Percentiles rank a stretch among this genome's conserved stretches.
Evolutionary conservation across 176 grass and related monocot genomes (phyloP).

Genomic region (Oryza punctata): DNA sequence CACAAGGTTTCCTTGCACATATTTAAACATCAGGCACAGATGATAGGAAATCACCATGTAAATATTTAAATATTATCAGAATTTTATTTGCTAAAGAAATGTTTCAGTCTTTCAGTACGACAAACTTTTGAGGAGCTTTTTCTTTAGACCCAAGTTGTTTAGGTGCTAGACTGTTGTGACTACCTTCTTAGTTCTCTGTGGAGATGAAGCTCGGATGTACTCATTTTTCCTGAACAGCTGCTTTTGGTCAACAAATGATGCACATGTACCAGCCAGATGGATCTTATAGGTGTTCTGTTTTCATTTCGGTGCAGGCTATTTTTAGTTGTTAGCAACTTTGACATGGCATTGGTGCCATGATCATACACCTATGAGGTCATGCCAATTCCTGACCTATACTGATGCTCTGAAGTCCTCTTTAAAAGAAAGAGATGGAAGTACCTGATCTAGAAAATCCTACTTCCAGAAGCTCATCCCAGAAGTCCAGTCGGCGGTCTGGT

Average conservation of each 20-base stretch:
- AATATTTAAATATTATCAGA: neutral
- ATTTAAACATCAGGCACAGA: neutral
- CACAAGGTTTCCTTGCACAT: neutral
- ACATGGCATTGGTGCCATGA: conserved; percentile 42
- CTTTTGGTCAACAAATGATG: neutral
- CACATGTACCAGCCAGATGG: neutral
- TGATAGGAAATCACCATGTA: neutral
- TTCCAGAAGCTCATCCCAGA: conserved; percentile 62
- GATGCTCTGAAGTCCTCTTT: conserved; percentile 37
- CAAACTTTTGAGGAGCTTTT: neutral
- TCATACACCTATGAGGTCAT: conserved; percentile 20
- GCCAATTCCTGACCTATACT: neutral
- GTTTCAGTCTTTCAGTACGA: neutral
- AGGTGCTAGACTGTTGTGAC: neutral
- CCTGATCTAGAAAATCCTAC: conserved; percentile 58
- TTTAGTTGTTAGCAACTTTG: conserved; percentile 12
- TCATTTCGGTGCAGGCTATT: conserved; percentile 37
- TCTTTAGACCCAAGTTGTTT: neutral
- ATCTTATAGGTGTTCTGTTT: neutral
- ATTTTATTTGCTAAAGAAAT: neutral
- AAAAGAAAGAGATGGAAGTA: conserved; percentile 62
- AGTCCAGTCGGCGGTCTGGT: conserved; percentile 63
- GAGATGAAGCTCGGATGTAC: neutral
- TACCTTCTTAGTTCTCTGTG: neutral
- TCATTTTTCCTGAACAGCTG: conserved; percentile 8